Conservation (phyloP, 2,329 filamentous ascomycete genomes). For the Phaeosphaeria sp. region DNA sequence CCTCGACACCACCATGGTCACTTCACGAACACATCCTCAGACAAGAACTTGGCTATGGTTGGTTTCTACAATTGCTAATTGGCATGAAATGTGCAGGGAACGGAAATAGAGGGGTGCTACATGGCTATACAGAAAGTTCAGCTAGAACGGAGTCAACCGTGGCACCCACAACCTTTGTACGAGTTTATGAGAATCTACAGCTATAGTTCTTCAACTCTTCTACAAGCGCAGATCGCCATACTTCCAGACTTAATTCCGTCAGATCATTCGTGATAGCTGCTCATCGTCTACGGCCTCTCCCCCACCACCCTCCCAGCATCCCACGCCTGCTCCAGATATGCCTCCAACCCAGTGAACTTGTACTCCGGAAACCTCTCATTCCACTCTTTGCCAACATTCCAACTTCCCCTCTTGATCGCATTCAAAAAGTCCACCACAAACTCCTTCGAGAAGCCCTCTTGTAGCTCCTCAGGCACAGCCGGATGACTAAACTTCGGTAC, state of each 20-base stretch:
- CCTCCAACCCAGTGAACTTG: constrained; percentile 51
- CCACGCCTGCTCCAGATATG: constrained; percentile 54
- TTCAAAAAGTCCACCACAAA: constrained; percentile 54
- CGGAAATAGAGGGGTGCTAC: too few species aligned
- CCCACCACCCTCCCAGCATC: constrained; percentile 16
- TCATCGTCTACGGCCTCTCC: too few species aligned
- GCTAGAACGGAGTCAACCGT: too few species aligned
- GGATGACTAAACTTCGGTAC: constrained; percentile 41
- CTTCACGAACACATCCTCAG: not conserved
- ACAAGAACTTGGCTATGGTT: not conserved
- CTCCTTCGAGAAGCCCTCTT: constrained; percentile 42
- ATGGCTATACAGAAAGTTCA: too few species aligned
- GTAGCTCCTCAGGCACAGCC: constrained; percentile 46
- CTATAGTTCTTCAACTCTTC: too few species aligned
- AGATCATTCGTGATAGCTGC: too few species aligned
- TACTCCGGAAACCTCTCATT: constrained; percentile 56
- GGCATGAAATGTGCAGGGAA: too few species aligned
- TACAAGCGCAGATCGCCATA: too few species aligned
- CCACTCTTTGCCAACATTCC: constrained; percentile 55
- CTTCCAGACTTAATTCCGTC: too few species aligned
- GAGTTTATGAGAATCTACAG: too few species aligned
- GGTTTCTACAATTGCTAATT: too few species aligned
- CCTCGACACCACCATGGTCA: not conserved
- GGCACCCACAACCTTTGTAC: too few species aligned
- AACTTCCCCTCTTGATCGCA: constrained; percentile 52